These are phyloP conservation scores for Wickerhamiella slavikovae DNA, from an alignment of 805 yeast genomes.

Conservation along the genomic window DNA sequence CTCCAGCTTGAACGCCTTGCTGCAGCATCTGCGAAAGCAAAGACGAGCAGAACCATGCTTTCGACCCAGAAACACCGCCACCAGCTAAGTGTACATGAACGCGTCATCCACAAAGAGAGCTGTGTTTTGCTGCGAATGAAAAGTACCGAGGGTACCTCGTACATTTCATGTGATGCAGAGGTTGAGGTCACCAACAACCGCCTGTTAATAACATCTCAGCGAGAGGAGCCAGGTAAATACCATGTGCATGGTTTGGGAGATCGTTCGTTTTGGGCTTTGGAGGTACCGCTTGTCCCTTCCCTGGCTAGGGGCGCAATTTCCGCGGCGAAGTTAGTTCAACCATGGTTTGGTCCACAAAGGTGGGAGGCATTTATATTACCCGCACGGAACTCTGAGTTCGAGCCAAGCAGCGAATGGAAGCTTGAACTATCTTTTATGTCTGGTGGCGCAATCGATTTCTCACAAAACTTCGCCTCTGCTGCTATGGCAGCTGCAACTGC, in stretches of 20 bases:
- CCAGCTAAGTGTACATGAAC: neutral
- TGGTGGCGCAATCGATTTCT: slow-evolving; percentile 18
- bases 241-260: slow-evolving; percentile 14
- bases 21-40: too few relatives aligned
- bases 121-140: neutral
- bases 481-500: slow-evolving; percentile 7
- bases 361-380: slow-evolving; percentile 14
- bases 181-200: slow-evolving; percentile 9
- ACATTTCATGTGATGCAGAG: slow-evolving; percentile 1
- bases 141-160: slow-evolving; percentile 3
- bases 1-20: too few relatives aligned
- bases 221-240: slow-evolving; percentile 10
- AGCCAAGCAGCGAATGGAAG: slow-evolving; percentile 13
- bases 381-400: slow-evolving; percentile 8
- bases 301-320: slow-evolving; percentile 6
- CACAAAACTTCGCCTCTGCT: slow-evolving; percentile 3
- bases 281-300: slow-evolving; percentile 9
- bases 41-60: too few relatives aligned
- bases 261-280: slow-evolving; percentile 9
- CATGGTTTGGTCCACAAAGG: slow-evolving; percentile 20
- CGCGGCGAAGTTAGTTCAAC: slow-evolving; percentile 13
- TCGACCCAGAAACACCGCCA: too few relatives aligned
- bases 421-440: slow-evolving; percentile 11
- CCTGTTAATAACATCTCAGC: slow-evolving; percentile 5
- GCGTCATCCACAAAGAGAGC: neutral